Evolutionary conservation across 2,329 filamentous ascomycete species (phyloP), one percentile per base, ranked within the genome.

Genomic region (Neopestalotiopsis rosae): DNA sequence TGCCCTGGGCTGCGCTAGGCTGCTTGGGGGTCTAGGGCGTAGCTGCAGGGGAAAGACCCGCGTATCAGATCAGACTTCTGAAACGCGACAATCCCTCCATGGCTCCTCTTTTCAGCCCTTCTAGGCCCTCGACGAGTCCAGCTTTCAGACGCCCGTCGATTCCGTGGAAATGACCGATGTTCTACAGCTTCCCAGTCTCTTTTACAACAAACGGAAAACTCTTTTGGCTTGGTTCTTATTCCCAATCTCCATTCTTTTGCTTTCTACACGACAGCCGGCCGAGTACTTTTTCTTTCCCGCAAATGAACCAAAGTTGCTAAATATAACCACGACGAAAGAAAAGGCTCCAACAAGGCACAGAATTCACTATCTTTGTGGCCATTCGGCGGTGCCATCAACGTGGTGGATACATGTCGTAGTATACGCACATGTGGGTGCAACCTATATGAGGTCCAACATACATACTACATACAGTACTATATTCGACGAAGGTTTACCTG

Each of bases 21-120:
- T 52, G 17, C 45, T n/a, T 52, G 7, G 28, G 34, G 34, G 13
- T 34, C 20, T 61, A 40, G 59, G 30, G 30, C 59, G 30, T 12
- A 12, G 59, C 59, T 42, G 40, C 34, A 56, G 52, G 49, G 49
- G 52, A 17, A 17, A 7, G 45, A 7, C 28, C 34, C 42, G 34
- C 65, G 65, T 67, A 24, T 59, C 65, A 67, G 49, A 34, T 57
- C 63, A 59, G 40, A 59, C 9, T 59, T 45, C 65, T 67, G 65
- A 67, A 67, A 67, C 65, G 32, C 32, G 52, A 30, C 61, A 12
- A 61, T 20, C 34, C 65, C 65, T 42, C 32, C 59, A 34, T 7
- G 13, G n/a, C 38, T 34, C 20, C 42, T 34, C 32, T 28, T n/a
- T 30, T 67, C 65, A 67, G 65, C 65, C 65, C 65, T 67, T 34